These are phyloP conservation scores for Marasmius tenuissimus DNA, from an alignment of 1,284 basidiomycete genomes.

Conservation along the genomic window DNA sequence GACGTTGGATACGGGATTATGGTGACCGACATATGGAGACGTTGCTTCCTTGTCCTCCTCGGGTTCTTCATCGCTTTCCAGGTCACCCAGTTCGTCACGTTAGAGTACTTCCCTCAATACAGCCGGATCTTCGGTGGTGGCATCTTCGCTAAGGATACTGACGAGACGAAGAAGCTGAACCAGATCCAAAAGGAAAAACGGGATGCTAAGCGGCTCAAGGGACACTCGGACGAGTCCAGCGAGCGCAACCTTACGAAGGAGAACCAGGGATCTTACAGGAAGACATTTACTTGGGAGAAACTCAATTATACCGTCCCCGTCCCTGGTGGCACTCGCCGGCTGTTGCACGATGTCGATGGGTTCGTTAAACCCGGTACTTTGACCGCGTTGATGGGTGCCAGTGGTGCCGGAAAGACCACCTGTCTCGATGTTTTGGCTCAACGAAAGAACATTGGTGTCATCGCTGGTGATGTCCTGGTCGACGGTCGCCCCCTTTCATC, in stretches of 20 bases:
- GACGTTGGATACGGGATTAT: constrained; percentile 51
- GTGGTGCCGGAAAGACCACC: constrained; percentile 81
- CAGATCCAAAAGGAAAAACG: constrained; percentile 57
- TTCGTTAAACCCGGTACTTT: constrained; percentile 88
- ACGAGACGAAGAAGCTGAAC: constrained; percentile 69
- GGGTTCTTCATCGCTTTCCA: constrained; percentile 73
- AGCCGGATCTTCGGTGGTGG: constrained; percentile 46
- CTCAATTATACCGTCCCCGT: constrained; percentile 77
- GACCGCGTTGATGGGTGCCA: constrained; percentile 78
- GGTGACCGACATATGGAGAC: constrained; percentile 57
- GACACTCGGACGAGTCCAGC: constrained; percentile 23
- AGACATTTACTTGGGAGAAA: constrained; percentile 69
- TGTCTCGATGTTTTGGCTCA: constrained; percentile 88
- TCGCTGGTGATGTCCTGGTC: constrained; percentile 80
- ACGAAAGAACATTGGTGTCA: constrained; percentile 84
- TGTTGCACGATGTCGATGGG: constrained; percentile 86
- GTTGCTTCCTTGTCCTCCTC: constrained; percentile 55
- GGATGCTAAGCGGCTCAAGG: constrained; percentile 17
- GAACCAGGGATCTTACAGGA: constrained; percentile 35
- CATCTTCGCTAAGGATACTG: constrained; percentile 72
- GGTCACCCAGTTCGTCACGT: constrained; percentile 55
- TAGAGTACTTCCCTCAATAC: constrained; percentile 66
- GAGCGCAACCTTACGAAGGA: constrained; percentile 23
- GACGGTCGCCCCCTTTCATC: constrained; percentile 73
- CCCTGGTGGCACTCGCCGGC: constrained; percentile 63